Base-by-base conservation (phyloP, 2,329 filamentous ascomycete genomes). In the Grosmannia penicillata region DNA sequence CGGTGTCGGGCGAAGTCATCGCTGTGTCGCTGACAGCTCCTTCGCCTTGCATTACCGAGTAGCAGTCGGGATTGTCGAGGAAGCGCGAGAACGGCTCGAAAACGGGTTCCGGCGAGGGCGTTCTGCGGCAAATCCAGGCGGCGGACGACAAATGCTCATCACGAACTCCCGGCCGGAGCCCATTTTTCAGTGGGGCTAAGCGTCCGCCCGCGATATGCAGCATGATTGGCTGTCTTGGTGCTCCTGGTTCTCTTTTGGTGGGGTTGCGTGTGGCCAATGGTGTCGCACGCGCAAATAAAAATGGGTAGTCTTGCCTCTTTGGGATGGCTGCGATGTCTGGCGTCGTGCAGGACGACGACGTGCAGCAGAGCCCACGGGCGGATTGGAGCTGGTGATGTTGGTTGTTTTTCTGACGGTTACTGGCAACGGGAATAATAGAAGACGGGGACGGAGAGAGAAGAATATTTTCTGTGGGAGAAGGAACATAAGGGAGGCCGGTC, bases 1-100 rank as follows among this genome's bases (percentile, higher is more conserved):
- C 1, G 27, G n/a, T 6, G 27, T 15, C 60, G 53, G 68, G 70
- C 69, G 68, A 73, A 70, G 66, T 71, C 69, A 73, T 72, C 67
- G 68, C 69, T 72, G 57, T 37, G 39, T 45, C 49, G 10, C 10
- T 9, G 56, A 66, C 66, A 70, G 68, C 68, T 71, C 66, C 60
- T 71, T 68, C 67, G 66, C 63, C 68, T 57, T n/a, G n/a, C n/a
- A 47, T 25, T 10, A 29, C 10, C 8, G 6, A 5, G 26, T 29
- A 18, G 25, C 34, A 23, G 27, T 47, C 49, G 49, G 44, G 42
- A 48, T 43, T 22, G 21, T 32, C 28, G 25, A 21, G 38, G 34
- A 17, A 8, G 13, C 13, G 3, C 22, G 34, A 8, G 22, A 21
- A 6, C 15, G 33, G 27, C 27, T 28, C n/a, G 8, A 14, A 6